Evolutionary conservation across 1,284 basidiomycete species (phyloP).

Genomic region (Rhodofomes roseus): DNA sequence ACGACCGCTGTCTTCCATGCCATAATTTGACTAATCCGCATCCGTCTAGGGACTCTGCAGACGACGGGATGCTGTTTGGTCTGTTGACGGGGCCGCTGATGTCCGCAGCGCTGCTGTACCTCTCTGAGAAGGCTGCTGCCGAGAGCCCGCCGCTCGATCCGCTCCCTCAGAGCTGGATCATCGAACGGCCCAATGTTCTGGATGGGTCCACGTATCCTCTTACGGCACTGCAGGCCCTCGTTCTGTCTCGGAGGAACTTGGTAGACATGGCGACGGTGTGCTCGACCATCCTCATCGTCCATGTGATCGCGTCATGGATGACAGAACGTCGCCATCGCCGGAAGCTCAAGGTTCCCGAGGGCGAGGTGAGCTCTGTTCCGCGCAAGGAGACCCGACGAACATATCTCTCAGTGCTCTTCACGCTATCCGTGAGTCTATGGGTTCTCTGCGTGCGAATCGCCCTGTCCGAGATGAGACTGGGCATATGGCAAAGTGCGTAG

Average conservation of each 20-base stretch:
- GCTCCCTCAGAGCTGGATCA: slow-evolving; percentile 65
- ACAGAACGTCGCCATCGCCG: slow-evolving; percentile 54
- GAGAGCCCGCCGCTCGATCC: slow-evolving; percentile 19
- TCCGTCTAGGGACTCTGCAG: slow-evolving; percentile 60
- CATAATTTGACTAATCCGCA: neutral
- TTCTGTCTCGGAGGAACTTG: slow-evolving; percentile 69
- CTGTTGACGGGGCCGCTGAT: slow-evolving; percentile 78
- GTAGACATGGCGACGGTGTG: slow-evolving; percentile 79
- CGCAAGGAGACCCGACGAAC: slow-evolving; percentile 61
- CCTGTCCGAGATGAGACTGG: slow-evolving; percentile 39
- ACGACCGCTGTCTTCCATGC: slow-evolving; percentile 3
- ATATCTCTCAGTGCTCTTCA: slow-evolving; percentile 62
- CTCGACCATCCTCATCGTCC: slow-evolving; percentile 73
- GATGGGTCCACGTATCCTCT: slow-evolving; percentile 35
- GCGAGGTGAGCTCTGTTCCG: slow-evolving; percentile 72
- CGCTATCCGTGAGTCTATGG: slow-evolving; percentile 45
- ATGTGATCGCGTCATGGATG: slow-evolving; percentile 73
- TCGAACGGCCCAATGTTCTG: slow-evolving; percentile 62
- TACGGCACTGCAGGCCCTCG: slow-evolving; percentile 57
- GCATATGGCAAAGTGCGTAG: slow-evolving; percentile 65
- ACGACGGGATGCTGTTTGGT: slow-evolving; percentile 83
- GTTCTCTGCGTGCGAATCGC: slow-evolving; percentile 46
- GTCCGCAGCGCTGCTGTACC: slow-evolving; percentile 59
- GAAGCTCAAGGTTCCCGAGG: slow-evolving; percentile 44
- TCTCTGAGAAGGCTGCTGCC: slow-evolving; percentile 36